phyloP scores from a whole-genome alignment of 108 stramenopile species.

The Schizochytrium sp. region DNA sequence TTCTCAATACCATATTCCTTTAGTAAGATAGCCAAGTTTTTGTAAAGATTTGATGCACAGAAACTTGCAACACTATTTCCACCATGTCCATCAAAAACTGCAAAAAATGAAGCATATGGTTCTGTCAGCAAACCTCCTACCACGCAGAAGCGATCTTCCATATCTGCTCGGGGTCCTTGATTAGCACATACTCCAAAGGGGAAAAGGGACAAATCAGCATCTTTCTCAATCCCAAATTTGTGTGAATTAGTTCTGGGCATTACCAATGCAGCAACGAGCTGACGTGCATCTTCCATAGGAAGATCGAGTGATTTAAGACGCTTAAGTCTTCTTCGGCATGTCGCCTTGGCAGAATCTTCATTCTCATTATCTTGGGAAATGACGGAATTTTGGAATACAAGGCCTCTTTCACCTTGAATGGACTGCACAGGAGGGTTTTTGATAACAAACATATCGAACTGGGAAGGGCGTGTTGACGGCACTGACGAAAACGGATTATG shows the following conservation, averaged over 20 bases:
- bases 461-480: neutral
- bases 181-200: slow-evolving; percentile 52
- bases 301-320: slow-evolving; percentile 46
- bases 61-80: slow-evolving; percentile 7
- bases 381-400: neutral
- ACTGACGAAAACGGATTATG: too few species aligned
- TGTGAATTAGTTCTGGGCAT: slow-evolving; percentile 7
- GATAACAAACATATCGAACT: neutral
- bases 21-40: neutral
- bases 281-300: neutral
- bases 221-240: neutral
- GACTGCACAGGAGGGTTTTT: neutral
- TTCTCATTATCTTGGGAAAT: neutral
- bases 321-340: slow-evolving; percentile 34
- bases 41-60: neutral
- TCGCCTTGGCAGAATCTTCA: neutral
- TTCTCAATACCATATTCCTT: neutral
- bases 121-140: neutral
- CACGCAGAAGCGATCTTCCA: slow-evolving; percentile 58
- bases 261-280: slow-evolving; percentile 33
- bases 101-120: slow-evolving; percentile 41
- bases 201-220: neutral
- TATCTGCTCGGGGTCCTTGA: slow-evolving; percentile 24
- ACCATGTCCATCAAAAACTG: slow-evolving; percentile 33
- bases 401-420: too few species aligned